Conservation (phyloP, 805 yeast genomes). For the Yamadazyma tumulicola region DNA sequence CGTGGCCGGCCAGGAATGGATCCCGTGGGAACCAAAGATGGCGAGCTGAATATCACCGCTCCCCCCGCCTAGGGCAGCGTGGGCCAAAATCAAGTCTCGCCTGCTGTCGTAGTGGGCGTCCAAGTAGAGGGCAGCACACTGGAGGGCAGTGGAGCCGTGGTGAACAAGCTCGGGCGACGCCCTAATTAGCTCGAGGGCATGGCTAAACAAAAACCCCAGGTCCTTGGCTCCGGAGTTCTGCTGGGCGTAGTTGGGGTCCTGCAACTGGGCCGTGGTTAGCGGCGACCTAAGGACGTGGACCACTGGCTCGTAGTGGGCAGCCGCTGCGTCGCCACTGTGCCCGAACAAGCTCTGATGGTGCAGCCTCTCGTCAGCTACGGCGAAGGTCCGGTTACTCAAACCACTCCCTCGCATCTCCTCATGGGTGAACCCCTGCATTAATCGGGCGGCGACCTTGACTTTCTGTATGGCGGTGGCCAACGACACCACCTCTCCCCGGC, state of each 20-base stretch:
- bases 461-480: slow-evolving; percentile 70
- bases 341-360: slow-evolving; percentile 31
- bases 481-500: slow-evolving; percentile 57
- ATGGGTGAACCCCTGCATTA: slow-evolving; percentile 88
- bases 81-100: slow-evolving; percentile 63
- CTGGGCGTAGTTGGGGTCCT: slow-evolving; percentile 81
- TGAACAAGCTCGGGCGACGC: slow-evolving; percentile 37
- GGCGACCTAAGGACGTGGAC: slow-evolving; percentile 73
- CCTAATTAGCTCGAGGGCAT: slow-evolving; percentile 72
- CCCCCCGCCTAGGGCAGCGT: slow-evolving; percentile 96
- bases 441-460: slow-evolving; percentile 74
- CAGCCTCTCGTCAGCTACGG: slow-evolving; percentile 57
- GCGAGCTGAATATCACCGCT: slow-evolving; percentile 67
- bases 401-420: slow-evolving; percentile 84
- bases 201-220: slow-evolving; percentile 71
- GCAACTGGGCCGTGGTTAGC: slow-evolving; percentile 63
- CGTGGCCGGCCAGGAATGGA: slow-evolving; percentile 89
- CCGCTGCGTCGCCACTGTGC: slow-evolving; percentile 45
- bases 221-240: slow-evolving; percentile 73
- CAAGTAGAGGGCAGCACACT: slow-evolving; percentile 80
- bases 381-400: slow-evolving; percentile 74
- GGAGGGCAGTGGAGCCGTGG: slow-evolving; percentile 54
- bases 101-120: slow-evolving; percentile 81
- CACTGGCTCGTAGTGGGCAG: slow-evolving; percentile 58
- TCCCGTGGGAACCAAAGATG: slow-evolving; percentile 90